Conservation (phyloP, 2,329 filamentous ascomycete species). For the Botryotinia convoluta region DNA sequence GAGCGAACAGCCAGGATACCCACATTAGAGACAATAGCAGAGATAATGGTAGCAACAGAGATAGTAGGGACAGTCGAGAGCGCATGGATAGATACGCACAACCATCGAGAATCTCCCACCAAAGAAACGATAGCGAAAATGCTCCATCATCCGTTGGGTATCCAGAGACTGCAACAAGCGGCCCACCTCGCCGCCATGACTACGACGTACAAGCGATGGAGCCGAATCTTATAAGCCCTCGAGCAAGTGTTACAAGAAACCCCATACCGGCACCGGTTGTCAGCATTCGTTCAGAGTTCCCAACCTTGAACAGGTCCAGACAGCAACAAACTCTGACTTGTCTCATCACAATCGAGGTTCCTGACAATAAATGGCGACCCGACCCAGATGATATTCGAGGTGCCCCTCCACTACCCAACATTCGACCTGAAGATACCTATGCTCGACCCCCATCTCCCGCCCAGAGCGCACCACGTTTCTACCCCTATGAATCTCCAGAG, state of each 20-base stretch:
- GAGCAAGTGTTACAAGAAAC: slow-evolving; percentile 66
- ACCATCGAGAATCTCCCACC: slow-evolving; percentile 47
- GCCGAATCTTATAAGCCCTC: slow-evolving; percentile 73
- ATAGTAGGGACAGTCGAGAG: slow-evolving; percentile 49
- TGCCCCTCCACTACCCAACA: slow-evolving; percentile 44
- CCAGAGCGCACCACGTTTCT: slow-evolving; percentile 52
- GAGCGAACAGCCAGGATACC: slow-evolving; percentile 32
- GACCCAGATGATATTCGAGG: slow-evolving; percentile 75
- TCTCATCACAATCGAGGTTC: slow-evolving; percentile 88
- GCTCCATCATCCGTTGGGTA: slow-evolving; percentile 75
- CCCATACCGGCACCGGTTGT: slow-evolving; percentile 88
- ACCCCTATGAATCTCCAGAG: slow-evolving; percentile 72
- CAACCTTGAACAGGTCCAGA: slow-evolving; percentile 84
- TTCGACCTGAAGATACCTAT: slow-evolving; percentile 53
- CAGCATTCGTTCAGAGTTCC: slow-evolving; percentile 95
- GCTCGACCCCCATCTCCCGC: slow-evolving; percentile 58
- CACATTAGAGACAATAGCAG: slow-evolving; percentile 41
- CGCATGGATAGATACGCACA: slow-evolving; percentile 44
- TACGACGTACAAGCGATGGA: slow-evolving; percentile 98
- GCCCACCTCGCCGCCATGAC: slow-evolving; percentile 73
- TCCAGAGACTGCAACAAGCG: slow-evolving; percentile 69
- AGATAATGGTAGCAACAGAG: slow-evolving; percentile 34
- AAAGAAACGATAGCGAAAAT: slow-evolving; percentile 76
- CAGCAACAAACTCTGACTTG: slow-evolving; percentile 96
- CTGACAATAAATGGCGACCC: slow-evolving; percentile 86